Percentiles rank a stretch among this genome's conserved stretches.
phyloP scores from a whole-genome alignment of 805 yeast genomes.

The Henningerozyma blattae region DNA sequence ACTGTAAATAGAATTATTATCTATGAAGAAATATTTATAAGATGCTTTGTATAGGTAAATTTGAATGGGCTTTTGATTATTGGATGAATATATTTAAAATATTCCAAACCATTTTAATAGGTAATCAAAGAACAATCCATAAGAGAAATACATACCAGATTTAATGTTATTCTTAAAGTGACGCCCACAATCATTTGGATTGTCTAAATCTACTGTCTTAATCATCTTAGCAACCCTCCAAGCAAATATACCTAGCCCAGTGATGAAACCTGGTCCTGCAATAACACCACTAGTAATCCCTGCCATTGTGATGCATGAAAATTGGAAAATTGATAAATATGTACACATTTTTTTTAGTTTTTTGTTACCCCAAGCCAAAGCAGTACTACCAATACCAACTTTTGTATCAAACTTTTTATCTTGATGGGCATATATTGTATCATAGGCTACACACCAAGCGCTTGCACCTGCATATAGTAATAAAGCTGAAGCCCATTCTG shows the following conservation, averaged over 20 bases:
- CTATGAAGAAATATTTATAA: too few relatives aligned
- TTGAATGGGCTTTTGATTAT: too few relatives aligned
- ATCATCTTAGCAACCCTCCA: constrained; percentile 61
- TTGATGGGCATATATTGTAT: constrained; percentile 95
- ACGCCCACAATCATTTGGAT: constrained; percentile 74
- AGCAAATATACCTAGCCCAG: constrained; percentile 56
- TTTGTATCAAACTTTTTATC: constrained; percentile 78
- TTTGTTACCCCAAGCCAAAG: constrained; percentile 82
- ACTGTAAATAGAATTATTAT: too few relatives aligned
- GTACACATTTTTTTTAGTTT: constrained; percentile 54
- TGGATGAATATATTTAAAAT: constrained; percentile 11
- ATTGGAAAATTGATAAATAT: constrained; percentile 55
- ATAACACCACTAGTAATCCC: constrained; percentile 54
- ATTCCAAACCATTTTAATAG: constrained; percentile 29
- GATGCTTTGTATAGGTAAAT: too few relatives aligned
- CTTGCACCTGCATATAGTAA: constrained; percentile 69
- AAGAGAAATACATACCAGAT: constrained; percentile 59
- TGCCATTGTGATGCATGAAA: constrained; percentile 48
- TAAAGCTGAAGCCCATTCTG: constrained; percentile 54
- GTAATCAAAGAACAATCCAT: constrained; percentile 59
- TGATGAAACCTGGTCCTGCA: constrained; percentile 76
- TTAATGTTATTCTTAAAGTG: constrained; percentile 65
- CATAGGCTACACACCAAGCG: constrained; percentile 92
- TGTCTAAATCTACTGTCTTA: constrained; percentile 60
- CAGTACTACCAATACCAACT: constrained; percentile 93